Evolutionary conservation across 192 early-diverging fungal species (phyloP), one percentile per base, ranked within the genome.

Genomic region (Backusella parvicylindrica): DNA sequence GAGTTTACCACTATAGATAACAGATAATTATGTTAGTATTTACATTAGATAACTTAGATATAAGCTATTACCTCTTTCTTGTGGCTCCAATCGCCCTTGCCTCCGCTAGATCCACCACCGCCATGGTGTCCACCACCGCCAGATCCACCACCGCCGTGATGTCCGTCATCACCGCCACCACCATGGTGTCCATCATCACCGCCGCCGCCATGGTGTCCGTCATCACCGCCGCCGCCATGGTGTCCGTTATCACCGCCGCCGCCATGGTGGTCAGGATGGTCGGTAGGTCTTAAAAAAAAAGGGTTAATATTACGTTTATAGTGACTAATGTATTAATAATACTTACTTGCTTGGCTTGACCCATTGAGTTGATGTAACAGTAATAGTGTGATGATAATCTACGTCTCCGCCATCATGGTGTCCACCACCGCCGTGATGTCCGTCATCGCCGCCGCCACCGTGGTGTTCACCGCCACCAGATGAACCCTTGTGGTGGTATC

Each of bases 361-460:
- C 71, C 71, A 73, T 1, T 73, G 40, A 36, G 71, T 73, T 26
- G 64, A 64, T 56, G 71, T 73, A 13, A 63, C 5, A 6, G 71
- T 73, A 32, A 73, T 64, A 2, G 71, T 73, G 16, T 73, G 71
- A 30, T 37, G 26, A 64, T 9, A 6, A n/a, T 73, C 71, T 30
- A 73, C 2, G 18, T 56, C 31, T 32, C 50, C 32, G 15, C n/a
- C n/a, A n/a, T n/a, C n/a, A n/a, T 2, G 18, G 3, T 68, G 31
- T 67, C 32, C 35, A 18, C 43, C 36, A 7, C 30, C 26, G 13
- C 38, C 32, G 21, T 66, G 21, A 0, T 47, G 47, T 11, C 40
- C 33, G 23, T 23, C 1, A 12, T 49, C 21, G 26, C 1, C 31
- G 2, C 21, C 21, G 26, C 1, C 31, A 1, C 21, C 26, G 18